Conservation (phyloP, 495 filamentous ascomycete species). For the Penicillium paradoxum region DNA sequence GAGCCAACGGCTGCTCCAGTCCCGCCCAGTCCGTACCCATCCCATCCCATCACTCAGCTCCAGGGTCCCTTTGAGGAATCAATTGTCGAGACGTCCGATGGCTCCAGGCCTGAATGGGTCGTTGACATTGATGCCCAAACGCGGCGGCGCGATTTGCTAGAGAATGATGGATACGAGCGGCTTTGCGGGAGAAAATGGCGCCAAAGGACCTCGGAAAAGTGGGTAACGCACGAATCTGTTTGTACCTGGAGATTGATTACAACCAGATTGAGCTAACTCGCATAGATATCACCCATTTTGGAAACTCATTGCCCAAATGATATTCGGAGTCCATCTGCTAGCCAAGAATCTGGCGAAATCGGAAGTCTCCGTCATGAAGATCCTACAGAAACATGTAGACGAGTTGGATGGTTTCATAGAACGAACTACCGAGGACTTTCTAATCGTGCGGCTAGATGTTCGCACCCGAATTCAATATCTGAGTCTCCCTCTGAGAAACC, state of each 20-base stretch:
- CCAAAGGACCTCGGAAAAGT: slow-evolving; percentile 56
- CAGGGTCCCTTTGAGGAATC: slow-evolving; percentile 94
- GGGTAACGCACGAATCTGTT: slow-evolving; percentile 5
- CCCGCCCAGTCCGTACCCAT: slow-evolving; percentile 37
- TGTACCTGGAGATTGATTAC: too few relatives aligned
- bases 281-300: slow-evolving; percentile 72
- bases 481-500: slow-evolving; percentile 77
- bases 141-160: slow-evolving; percentile 64
- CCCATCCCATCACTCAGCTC: slow-evolving; percentile 77
- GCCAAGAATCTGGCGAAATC: slow-evolving; percentile 83
- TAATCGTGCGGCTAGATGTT: slow-evolving; percentile 71
- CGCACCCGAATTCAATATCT: slow-evolving; percentile 69
- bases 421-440: slow-evolving; percentile 77
- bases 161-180: slow-evolving; percentile 56
- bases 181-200: slow-evolving; percentile 70
- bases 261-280: not conserved
- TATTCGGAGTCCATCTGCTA: slow-evolving; percentile 87
- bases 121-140: slow-evolving; percentile 59
- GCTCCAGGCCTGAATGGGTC: slow-evolving; percentile 43
- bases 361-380: slow-evolving; percentile 77
- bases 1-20: not conserved
- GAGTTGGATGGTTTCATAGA: slow-evolving; percentile 90
- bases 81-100: slow-evolving; percentile 62
- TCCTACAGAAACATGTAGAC: slow-evolving; percentile 87
- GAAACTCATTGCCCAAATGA: slow-evolving; percentile 88